A percentile compares a stretch with the other conserved stretches of the same genome.
Evolutionary conservation across 129 eudicot species (phyloP).

Genomic region (Pseudognaphalium luteoalbum): DNA sequence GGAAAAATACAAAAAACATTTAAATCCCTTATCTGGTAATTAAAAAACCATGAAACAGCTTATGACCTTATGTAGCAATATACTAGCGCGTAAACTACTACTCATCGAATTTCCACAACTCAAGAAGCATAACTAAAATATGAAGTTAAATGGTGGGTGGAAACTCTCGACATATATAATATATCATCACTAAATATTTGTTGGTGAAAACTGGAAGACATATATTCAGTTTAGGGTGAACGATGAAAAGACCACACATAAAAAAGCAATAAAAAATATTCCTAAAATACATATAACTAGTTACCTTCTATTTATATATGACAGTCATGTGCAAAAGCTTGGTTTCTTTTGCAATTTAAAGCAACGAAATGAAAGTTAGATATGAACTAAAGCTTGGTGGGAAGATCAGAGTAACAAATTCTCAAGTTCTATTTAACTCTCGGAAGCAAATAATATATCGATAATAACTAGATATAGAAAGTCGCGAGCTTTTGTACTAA

Average conservation of each 20-base stretch:
- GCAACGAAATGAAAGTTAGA: too few relatives aligned
- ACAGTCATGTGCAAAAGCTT: too few relatives aligned
- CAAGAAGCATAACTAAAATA: not conserved
- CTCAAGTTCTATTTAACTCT: too few relatives aligned
- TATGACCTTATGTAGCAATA: constrained; percentile 1
- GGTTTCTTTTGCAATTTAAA: too few relatives aligned
- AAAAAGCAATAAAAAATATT: not conserved
- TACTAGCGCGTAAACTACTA: not conserved
- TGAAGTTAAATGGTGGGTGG: not conserved
- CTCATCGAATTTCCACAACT: constrained; percentile 9
- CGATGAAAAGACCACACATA: not conserved
- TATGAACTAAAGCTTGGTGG: too few relatives aligned
- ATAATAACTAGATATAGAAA: not conserved
- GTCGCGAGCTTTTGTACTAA: too few relatives aligned
- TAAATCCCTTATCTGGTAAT: not conserved
- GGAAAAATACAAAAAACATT: not conserved
- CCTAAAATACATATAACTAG: too few relatives aligned
- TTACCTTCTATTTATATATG: too few relatives aligned
- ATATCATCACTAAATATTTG: not conserved
- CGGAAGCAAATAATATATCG: too few relatives aligned
- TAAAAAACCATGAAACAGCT: not conserved
- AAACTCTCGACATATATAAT: not conserved
- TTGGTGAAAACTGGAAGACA: constrained; percentile 7
- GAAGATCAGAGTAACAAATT: too few relatives aligned
- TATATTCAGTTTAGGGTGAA: not conserved